Base-by-base conservation (phyloP, 169 alveolate species). In the Babesia microti region DNA sequence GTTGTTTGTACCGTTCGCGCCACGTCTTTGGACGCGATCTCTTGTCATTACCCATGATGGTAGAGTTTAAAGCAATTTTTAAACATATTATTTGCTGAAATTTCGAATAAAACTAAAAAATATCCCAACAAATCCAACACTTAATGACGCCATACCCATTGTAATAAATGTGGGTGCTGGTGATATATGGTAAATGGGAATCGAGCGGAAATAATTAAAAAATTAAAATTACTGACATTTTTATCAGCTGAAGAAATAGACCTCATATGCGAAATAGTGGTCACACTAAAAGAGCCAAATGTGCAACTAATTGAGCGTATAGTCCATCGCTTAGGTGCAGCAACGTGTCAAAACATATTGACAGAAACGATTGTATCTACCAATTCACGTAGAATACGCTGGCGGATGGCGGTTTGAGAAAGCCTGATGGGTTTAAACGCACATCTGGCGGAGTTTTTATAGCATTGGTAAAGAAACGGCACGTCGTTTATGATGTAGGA, bases 371-470 rank as follows among this genome's bases (percentile, higher is more conserved):
- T 54, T 48, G 76, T 65, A 46, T 6, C 66, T 29, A 19, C 33
- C 15, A 2, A 17, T 11, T 19, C 42, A 9, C 4, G 4, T 26
- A 65, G 76, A 35, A 36, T 21, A 21, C 44, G 17, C 34, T 65
- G 39, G 70, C 35, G 48, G 48, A 44, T 39, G 76, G 76, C 15
- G 76, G 69, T 29, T 70, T 54, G 43, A 4, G 51, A 4, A 22
- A 36, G 22, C 15, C 59, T 4, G 63, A 65, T 50, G 76, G 76
- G 6, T 40, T 32, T 11, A 30, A 47, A 18, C 67, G 76, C 15
- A 41, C 76, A 21, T 70, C 76, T 0, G 76, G 76, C 0, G 76
- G 76, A n/a, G 76, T 65, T 1, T 65, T 65, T 40, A 32, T 65
- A 27, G 55, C 53, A 32, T 54, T 65, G 17, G 43, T 65, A 39